Conservation (phyloP, 306 rosid species). For the Astragalus membranaceus region DNA sequence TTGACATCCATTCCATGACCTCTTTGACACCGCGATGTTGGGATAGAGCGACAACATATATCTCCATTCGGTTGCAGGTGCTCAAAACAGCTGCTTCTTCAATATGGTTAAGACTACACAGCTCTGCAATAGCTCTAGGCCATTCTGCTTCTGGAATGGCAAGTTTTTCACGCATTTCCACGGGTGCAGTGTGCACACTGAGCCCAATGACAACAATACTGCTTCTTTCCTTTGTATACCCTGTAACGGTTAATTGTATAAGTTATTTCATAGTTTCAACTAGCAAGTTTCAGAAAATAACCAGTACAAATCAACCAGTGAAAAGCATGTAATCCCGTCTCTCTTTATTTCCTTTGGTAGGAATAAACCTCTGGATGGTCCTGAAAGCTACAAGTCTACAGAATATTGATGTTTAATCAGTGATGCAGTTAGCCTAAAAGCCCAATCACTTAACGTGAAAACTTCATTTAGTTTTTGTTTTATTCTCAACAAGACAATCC, state of each 20-base stretch:
- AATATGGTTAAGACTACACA: constrained; percentile 81
- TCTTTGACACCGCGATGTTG: constrained; percentile 99
- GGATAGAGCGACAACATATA: constrained; percentile 91
- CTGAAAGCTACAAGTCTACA: not conserved
- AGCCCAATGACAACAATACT: constrained; percentile 94
- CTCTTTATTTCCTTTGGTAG: not conserved
- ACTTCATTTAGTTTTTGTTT: not conserved
- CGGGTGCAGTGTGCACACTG: constrained; percentile 92
- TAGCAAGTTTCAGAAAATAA: constrained; percentile 12
- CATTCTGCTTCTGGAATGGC: constrained; percentile 99
- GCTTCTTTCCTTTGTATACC: constrained; percentile 95
- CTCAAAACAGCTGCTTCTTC: constrained; percentile 99
- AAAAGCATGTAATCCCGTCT: not conserved
- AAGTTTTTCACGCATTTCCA: constrained; percentile 97
- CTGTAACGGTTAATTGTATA: constrained; percentile 31
- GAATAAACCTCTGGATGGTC: not conserved
- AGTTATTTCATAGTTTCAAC: not conserved
- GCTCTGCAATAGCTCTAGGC: constrained; percentile 96
- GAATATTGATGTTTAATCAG: not conserved
- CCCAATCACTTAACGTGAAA: not conserved
- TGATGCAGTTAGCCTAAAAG: not conserved
- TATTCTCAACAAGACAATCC: not conserved
- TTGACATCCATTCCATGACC: constrained; percentile 98
- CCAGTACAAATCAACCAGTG: not conserved
- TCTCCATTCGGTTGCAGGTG: constrained; percentile 99